phyloP scores from a whole-genome alignment of 768 basidiomycete species.

The Xerocomellus chrysenteron region DNA sequence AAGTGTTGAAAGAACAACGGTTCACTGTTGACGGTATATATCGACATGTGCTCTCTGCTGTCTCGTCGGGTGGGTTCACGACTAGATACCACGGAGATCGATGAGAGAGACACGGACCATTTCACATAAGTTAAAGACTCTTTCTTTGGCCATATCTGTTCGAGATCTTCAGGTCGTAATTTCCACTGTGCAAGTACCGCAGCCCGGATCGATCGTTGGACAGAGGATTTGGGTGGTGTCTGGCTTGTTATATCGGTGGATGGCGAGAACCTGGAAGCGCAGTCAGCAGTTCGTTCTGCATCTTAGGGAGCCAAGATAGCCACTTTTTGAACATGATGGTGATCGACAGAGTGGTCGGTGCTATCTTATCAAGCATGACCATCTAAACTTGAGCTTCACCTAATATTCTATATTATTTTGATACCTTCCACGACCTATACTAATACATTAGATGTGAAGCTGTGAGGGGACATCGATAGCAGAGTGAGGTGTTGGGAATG shows the following conservation, averaged over 20 bases:
- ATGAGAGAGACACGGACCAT: slow-evolving; percentile 49
- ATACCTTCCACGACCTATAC: slow-evolving; percentile 32
- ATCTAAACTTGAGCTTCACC: slow-evolving; percentile 13
- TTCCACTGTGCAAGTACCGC: slow-evolving; percentile 81
- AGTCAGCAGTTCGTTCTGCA: slow-evolving; percentile 8
- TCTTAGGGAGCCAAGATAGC: slow-evolving; percentile 3
- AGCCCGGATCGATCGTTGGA: slow-evolving; percentile 85
- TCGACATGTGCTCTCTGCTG: slow-evolving; percentile 94
- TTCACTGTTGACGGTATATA: slow-evolving; percentile 84
- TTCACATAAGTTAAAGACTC: slow-evolving; percentile 90
- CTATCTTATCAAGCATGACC: slow-evolving; percentile 14
- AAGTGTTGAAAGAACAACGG: slow-evolving; percentile 96
- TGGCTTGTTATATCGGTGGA: slow-evolving; percentile 85
- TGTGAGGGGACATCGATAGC: slow-evolving; percentile 33
- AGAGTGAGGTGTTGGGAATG: slow-evolving; percentile 24
- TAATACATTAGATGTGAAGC: slow-evolving; percentile 39
- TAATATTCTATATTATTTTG: slow-evolving; percentile 29
- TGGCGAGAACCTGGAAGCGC: slow-evolving; percentile 55
- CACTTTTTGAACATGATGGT: slow-evolving; percentile 78
- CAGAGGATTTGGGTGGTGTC: slow-evolving; percentile 89
- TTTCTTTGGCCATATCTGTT: slow-evolving; percentile 98
- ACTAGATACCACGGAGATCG: slow-evolving; percentile 9
- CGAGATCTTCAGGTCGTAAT: slow-evolving; percentile 75
- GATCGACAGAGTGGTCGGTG: slow-evolving; percentile 4
- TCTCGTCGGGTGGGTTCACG: slow-evolving; percentile 25